Evolutionary conservation across 176 grass and related monocot species (phyloP), one percentile per base, ranked within the genome.

Genomic region (Sorghum bicolor): DNA sequence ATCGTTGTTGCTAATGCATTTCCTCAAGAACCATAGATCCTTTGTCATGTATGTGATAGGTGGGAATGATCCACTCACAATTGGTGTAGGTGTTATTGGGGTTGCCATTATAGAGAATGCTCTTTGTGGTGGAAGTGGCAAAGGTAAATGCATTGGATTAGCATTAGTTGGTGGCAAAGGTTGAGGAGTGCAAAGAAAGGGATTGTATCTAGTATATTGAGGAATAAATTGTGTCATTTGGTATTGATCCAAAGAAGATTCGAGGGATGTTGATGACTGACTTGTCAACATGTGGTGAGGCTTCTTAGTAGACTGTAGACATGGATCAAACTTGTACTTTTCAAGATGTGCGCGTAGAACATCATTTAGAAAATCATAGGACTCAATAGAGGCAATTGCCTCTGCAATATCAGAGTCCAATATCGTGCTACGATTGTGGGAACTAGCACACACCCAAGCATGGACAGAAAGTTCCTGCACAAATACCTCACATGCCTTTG

Each of bases 401-500:
- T 55, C 44, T 1, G 33, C 72, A 22, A 84, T 68, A 6, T 84
- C 33, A 0, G 45, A 68, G 2, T 84, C 82, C n/a, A 68, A 13
- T 67, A 84, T 57, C 32, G 41, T 76, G 45, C 3, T 31, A 31
- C 45, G 60, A 1, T 77, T n/a, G 4, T 84, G 63, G 12, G 73
- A 68, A 28, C 22, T 2, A 1, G 82, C 63, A 65, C 33, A 41
- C 24, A 31, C n/a, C 82, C 82, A 84, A 16, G 72, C 44, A 19
- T 10, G 24, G 4, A 84, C 6, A 20, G 73, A 1, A 19, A 84
- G n/a, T 66, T 84, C 73, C 24, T 84, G 62, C 32, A 76, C 72
- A 11, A 84, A 84, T 11, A 84, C 53, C 62, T 84, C 45, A 24
- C 72, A 76, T 77, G 45, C 62, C 73, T 84, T 84, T 10, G 62